phyloP scores from a whole-genome alignment of 768 basidiomycete species.

The Serendipita indica region DNA sequence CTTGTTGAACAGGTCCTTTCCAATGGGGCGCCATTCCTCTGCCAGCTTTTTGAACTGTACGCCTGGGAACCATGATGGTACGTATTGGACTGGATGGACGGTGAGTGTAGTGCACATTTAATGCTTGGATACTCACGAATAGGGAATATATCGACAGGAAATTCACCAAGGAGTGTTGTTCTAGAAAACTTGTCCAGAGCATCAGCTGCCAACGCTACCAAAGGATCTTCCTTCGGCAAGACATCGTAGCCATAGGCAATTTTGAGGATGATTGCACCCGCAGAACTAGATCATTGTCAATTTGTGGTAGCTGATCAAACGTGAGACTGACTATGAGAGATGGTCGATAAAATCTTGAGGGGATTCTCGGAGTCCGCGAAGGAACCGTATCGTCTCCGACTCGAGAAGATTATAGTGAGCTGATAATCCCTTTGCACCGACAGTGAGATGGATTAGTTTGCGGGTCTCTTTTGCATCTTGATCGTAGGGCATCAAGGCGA shows the following conservation, averaged over 20 bases:
- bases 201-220: constrained; percentile 28
- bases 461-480: background rate
- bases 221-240: constrained; percentile 29
- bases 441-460: constrained; percentile 9
- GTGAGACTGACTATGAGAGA: constrained; percentile 3
- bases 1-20: constrained; percentile 21
- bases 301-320: background rate
- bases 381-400: background rate
- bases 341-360: constrained; percentile 7
- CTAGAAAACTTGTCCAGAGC: constrained; percentile 24
- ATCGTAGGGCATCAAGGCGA: constrained; percentile 11
- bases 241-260: constrained; percentile 34
- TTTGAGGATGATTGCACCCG: constrained; percentile 28
- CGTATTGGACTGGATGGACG: constrained; percentile 22
- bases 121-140: constrained; percentile 20
- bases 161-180: constrained; percentile 29
- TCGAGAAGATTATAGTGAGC: background rate
- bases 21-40: constrained; percentile 1
- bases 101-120: background rate
- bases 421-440: background rate
- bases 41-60: constrained; percentile 27
- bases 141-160: constrained; percentile 31
- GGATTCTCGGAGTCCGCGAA: background rate
- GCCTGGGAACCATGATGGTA: constrained; percentile 33
- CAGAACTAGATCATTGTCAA: constrained; percentile 21